Conservation (phyloP, 352 stramenopile genomes). For the Phytophthora rubi region DNA sequence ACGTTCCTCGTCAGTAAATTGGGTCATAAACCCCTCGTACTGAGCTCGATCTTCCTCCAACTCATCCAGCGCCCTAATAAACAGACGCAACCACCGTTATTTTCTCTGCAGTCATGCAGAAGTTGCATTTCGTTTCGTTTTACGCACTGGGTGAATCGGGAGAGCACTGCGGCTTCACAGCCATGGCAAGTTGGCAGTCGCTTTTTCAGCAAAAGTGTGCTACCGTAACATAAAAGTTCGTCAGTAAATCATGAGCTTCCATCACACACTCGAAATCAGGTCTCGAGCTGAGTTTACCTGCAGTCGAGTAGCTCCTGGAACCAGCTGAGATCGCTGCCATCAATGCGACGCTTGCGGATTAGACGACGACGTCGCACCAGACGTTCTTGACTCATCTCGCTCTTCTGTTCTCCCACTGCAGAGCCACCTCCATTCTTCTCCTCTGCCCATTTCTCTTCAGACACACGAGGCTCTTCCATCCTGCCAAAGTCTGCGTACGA, state of each 20-base stretch:
- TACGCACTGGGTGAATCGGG: slow-evolving; percentile 62
- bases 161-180: slow-evolving; percentile 62
- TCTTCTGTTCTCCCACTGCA: slow-evolving; percentile 7
- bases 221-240: slow-evolving; percentile 2
- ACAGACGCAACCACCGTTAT: slow-evolving; percentile 11
- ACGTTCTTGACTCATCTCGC: slow-evolving; percentile 14
- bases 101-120: neutral
- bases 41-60: slow-evolving; percentile 57
- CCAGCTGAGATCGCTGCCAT: slow-evolving; percentile 80
- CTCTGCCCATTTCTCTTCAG: slow-evolving; percentile 9
- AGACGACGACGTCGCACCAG: slow-evolving; percentile 60
- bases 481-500: slow-evolving; percentile 47
- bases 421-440: slow-evolving; percentile 1
- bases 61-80: slow-evolving; percentile 47
- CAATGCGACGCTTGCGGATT: slow-evolving; percentile 70
- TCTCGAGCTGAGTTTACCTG: slow-evolving; percentile 42
- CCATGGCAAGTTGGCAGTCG: slow-evolving; percentile 79
- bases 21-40: slow-evolving; percentile 62
- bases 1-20: slow-evolving; percentile 49
- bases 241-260: too few species aligned
- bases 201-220: slow-evolving; percentile 71
- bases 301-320: slow-evolving; percentile 85
- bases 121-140: neutral
- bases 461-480: slow-evolving; percentile 13
- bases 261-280: too few species aligned